Evolutionary conservation across 73 alveolate genomes (phyloP).

Genomic region (Paraurostyla sp.): DNA sequence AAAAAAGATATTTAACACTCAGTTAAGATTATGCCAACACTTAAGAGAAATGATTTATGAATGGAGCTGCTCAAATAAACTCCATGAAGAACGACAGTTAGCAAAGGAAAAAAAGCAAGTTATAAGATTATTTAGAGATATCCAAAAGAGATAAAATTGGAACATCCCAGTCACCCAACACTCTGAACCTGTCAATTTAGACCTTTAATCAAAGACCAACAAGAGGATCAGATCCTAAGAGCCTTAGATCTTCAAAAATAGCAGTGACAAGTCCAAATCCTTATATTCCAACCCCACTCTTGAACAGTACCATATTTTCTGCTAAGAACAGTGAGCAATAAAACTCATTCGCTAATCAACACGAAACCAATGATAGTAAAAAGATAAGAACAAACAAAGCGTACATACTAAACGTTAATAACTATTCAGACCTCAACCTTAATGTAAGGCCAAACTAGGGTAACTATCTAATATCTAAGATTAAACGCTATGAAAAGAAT

Average conservation of each 20-base stretch:
- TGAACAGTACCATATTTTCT: not conserved
- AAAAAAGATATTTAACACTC: not conserved
- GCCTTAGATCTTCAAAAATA: no score
- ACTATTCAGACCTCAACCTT: not conserved
- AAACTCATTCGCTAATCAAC: not conserved
- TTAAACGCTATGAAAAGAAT: not conserved
- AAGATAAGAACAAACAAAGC: conserved; percentile 19
- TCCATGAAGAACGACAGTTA: not conserved
- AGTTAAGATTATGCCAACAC: conserved; percentile 7
- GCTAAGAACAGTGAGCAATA: no score
- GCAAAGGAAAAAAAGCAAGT: not conserved
- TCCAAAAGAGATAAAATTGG: not conserved
- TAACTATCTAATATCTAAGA: not conserved
- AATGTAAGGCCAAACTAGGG: not conserved
- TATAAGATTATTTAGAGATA: not conserved
- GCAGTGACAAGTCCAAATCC: no score
- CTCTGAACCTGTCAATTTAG: no score
- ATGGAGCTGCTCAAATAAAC: not conserved
- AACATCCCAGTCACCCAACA: no score
- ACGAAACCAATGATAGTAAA: not conserved
- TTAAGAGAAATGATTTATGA: not conserved
- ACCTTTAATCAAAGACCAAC: no score
- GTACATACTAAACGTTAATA: not conserved
- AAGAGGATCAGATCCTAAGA: no score
- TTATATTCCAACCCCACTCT: no score